phyloP scores from a whole-genome alignment of 345 rosid species.

The Microcos paniculata region DNA sequence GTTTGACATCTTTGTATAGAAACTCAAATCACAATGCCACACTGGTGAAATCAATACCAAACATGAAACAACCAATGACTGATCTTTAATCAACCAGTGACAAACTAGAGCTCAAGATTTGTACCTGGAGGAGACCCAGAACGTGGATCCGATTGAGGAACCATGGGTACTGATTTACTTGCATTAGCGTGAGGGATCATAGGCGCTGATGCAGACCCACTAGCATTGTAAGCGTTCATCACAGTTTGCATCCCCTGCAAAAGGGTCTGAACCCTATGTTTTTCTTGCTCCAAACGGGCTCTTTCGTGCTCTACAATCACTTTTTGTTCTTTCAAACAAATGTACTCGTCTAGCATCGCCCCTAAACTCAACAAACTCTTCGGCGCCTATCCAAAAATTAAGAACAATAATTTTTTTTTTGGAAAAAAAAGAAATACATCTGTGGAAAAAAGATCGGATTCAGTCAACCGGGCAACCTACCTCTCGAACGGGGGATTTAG shows the following conservation, averaged over 20 bases:
- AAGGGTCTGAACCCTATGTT: slow-evolving; percentile 56
- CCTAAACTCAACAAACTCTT: slow-evolving; percentile 71
- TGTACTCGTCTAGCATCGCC: slow-evolving; percentile 65
- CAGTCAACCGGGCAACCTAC: slow-evolving; percentile 26
- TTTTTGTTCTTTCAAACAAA: slow-evolving; percentile 66
- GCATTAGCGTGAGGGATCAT: slow-evolving; percentile 23
- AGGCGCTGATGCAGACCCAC: slow-evolving; percentile 30
- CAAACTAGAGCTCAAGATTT: not conserved
- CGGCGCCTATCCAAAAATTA: slow-evolving; percentile 43
- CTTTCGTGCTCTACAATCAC: slow-evolving; percentile 63
- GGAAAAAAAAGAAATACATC: not conserved
- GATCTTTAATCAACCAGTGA: not conserved
- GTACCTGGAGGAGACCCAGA: slow-evolving; percentile 41
- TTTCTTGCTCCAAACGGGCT: slow-evolving; percentile 61
- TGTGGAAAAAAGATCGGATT: not conserved
- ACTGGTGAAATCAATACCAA: not conserved
- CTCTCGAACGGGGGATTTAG: slow-evolving; percentile 63
- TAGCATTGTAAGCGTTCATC: slow-evolving; percentile 62
- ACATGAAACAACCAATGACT: not conserved
- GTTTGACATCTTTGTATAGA: not conserved
- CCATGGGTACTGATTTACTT: slow-evolving; percentile 9
- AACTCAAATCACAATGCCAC: not conserved
- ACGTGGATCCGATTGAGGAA: slow-evolving; percentile 27
- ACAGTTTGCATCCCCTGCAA: slow-evolving; percentile 74
- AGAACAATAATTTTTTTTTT: not conserved